Conservation (phyloP, 1,284 basidiomycete species). For the Anthracocystis panici-leucophaei region DNA sequence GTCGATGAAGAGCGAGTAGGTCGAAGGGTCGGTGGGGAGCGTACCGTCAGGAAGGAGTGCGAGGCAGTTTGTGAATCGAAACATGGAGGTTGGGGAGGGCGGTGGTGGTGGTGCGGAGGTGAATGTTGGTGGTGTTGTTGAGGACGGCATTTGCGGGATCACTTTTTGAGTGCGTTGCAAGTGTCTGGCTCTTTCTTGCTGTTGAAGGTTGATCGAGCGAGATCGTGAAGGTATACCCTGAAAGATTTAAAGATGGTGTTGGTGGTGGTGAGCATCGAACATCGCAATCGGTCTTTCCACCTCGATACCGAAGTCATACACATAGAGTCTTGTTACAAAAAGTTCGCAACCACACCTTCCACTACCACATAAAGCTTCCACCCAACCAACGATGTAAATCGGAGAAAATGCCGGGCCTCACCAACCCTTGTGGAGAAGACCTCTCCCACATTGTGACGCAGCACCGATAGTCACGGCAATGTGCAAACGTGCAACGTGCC, state of each 20-base stretch:
- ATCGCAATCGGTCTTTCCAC: too few relatives aligned
- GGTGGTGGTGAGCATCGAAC: background rate
- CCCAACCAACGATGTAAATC: background rate
- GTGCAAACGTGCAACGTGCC: background rate
- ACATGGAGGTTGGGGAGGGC: slow-evolving; percentile 1
- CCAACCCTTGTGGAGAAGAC: too few relatives aligned
- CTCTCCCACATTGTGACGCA: too few relatives aligned
- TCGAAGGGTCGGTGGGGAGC: slow-evolving; percentile 14
- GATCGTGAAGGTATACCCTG: too few relatives aligned
- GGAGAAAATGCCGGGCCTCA: slow-evolving; percentile 5
- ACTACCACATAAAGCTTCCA: too few relatives aligned
- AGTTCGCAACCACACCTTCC: too few relatives aligned
- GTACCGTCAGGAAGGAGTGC: slow-evolving; percentile 36
- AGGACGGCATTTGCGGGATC: slow-evolving; percentile 7
- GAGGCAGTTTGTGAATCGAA: slow-evolving; percentile 46
- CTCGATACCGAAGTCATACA: too few relatives aligned
- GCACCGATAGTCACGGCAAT: background rate
- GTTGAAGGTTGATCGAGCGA: too few relatives aligned
- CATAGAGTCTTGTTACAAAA: too few relatives aligned
- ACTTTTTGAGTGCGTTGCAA: background rate
- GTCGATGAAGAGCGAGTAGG: slow-evolving; percentile 41
- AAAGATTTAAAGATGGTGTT: background rate
- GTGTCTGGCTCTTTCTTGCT: too few relatives aligned
- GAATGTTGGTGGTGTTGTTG: slow-evolving; percentile 6
- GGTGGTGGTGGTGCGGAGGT: background rate